Evolutionary conservation across 139 green algal species (phyloP).

Genomic region (Micractinium conductrix): DNA sequence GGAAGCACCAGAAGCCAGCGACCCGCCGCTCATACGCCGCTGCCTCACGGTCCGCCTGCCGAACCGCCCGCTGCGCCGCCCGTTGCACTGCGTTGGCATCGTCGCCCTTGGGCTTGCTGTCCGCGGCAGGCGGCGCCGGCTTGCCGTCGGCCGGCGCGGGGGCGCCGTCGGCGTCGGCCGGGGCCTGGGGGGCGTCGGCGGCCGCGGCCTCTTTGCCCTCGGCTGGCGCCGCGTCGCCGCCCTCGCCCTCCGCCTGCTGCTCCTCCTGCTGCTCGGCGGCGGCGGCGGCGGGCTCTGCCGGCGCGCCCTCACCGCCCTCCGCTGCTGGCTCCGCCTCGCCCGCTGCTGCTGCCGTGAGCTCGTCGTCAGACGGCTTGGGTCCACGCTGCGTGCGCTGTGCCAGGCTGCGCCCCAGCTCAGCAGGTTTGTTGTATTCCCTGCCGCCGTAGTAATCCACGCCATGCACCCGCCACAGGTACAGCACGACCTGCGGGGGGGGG

Average conservation of each 20-base stretch:
- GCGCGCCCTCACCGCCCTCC: conserved; percentile 9
- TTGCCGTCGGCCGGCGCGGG: background rate
- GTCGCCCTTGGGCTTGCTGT: background rate
- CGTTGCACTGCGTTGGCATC: background rate
- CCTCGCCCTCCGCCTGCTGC: background rate
- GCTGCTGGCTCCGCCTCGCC: background rate
- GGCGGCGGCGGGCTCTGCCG: background rate
- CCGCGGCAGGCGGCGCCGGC: background rate
- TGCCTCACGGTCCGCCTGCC: background rate
- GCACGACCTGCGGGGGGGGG: conserved; percentile 46
- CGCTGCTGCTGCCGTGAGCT: conserved; percentile 23
- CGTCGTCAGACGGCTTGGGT: conserved; percentile 14
- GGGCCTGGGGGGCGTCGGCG: background rate
- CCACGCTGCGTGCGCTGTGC: conserved; percentile 32
- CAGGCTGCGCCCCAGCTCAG: conserved; percentile 15
- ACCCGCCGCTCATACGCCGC: conserved; percentile 48
- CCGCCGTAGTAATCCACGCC: conserved; percentile 91
- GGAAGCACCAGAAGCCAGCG: conserved; percentile 59
- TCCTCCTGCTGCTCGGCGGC: conserved; percentile 1
- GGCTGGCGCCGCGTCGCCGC: conserved; percentile 8
- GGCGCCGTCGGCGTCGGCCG: background rate
- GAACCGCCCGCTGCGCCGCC: too few species aligned
- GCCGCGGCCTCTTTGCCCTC: conserved; percentile 46
- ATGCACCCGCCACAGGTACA: conserved; percentile 93
- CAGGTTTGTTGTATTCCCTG: conserved; percentile 28